Base-by-base conservation (phyloP, 768 basidiomycete species). In the Naganishia onofrii region DNA sequence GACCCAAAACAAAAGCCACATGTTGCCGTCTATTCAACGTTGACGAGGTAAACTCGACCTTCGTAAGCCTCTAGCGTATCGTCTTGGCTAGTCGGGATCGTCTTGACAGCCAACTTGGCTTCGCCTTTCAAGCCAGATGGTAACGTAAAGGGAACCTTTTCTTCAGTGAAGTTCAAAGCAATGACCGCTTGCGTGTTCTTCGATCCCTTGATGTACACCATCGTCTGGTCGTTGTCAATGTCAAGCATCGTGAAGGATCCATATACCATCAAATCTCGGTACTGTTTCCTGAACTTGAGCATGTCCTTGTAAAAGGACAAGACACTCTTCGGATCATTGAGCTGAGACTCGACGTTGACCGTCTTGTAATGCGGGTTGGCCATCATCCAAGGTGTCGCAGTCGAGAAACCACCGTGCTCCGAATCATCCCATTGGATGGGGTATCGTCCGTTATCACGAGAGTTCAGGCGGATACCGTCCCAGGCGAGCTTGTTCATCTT, bases 301-400 rank as follows among this genome's bases (percentile, higher is more conserved):
- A 88, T 85, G 28, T 80, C 78, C 76, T 86, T 87, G 84, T 86
- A 90, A 77, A 90, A 90, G 3, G 82, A 74, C 55, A 82, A 82
- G 2, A 88, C 87, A 73, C 87, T 88, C n/a, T 81, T 73, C 0
- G 80, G 73, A 66, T 89, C 85, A 0, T 74, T 71, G n/a, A 82
- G 48, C 78, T 90, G 86, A 12, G 75, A 77, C 0, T 74, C 82
- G n/a, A 83, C 88, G 73, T 89, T 90, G 85, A 87, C 88, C 2
- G 78, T 76, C 0, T 71, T 68, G 74, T 86, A 88, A 73, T 89
- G 88, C 46, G 88, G 88, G 73, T 89, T 87, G 10, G 88, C 85
- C 29, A 88, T 83, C 88, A 90, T 90, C 89, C 89, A 91, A 0
- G 89, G 89, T 1, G 77, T 84, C 1, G 85, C 86, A 13, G 88